Base-by-base conservation (phyloP, 768 basidiomycete species). In the Amanita subjunquillea region DNA sequence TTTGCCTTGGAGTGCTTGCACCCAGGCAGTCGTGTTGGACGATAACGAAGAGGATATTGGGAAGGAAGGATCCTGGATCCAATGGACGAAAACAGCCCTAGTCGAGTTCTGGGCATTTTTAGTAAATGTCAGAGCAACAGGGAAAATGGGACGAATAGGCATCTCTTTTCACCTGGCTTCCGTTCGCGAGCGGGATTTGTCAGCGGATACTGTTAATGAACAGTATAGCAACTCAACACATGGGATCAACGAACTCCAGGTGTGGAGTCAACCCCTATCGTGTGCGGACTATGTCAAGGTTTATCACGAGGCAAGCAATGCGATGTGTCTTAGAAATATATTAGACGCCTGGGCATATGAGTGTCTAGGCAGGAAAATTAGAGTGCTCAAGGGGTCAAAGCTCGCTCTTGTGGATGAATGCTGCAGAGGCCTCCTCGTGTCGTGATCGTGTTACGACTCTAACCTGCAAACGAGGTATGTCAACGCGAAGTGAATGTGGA, bases 281-380 rank as follows among this genome's bases (percentile, higher is more conserved):
- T 53, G 53, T 6, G 59, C 68, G 41, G 80, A 83, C 58, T 68
- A 77, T 57, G 74, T 83, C 67, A 81, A 79, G 61, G 63, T 83
- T 32, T 81, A 80, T 61, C 80, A 82, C 58, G 79, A 82, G 56
- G 70, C 73, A 29, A 55, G 61, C 36, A 67, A 71, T 56, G 69
- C 77, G 6, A 70, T 80, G 62, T 63, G 66, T 55, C 61, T 83
- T 12, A 71, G 82, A 42, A 73, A 67, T 52, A 57, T 78, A 30
- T 62, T 83, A 42, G 74, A 81, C 59, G 68, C 72, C 12, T 83
- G 81, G 73, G 59, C 59, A 22, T 77, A 71, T 58, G 29, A 29
- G 39, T 30, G 23, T 38, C 43, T 41, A 20, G 22, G 34, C 27
- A 44, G 36, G 45, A 76, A 77, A 58, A 65, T 74, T 54, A 70